Evolutionary conservation across 176 grass and related monocot genomes (phyloP).

Genomic region (Oryza glaberrima): DNA sequence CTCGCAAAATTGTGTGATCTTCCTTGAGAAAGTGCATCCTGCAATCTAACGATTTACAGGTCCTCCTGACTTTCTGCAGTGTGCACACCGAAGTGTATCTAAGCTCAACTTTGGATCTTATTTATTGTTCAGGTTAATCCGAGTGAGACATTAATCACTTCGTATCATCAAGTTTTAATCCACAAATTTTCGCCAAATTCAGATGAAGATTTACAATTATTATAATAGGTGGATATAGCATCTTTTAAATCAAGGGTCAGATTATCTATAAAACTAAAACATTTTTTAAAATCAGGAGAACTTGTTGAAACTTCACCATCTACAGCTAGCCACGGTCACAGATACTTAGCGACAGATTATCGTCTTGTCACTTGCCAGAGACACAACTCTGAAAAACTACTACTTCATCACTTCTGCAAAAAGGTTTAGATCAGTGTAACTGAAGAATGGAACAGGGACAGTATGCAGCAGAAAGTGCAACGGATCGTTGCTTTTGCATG

Average conservation of each 20-base stretch:
- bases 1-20: conserved; percentile 27
- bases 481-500: neutral
- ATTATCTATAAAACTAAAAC: no score
- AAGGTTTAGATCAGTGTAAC: neutral
- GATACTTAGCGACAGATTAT: no score
- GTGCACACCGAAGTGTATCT: neutral
- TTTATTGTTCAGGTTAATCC: neutral
- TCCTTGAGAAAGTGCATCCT: conserved; percentile 38
- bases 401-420: neutral
- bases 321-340: no score
- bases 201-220: no score
- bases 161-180: no score
- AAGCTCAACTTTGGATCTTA: neutral
- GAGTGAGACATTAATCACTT: no score
- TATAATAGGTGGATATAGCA: no score
- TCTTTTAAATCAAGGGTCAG: no score
- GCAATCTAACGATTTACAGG: neutral
- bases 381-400: neutral
- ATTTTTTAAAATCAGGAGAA: no score
- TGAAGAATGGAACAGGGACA: neutral
- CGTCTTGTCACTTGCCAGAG: neutral
- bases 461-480: neutral
- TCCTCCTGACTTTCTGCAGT: conserved; percentile 19
- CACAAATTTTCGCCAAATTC: no score
- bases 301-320: no score